Base-by-base conservation (phyloP, 2,329 filamentous ascomycete genomes). In the Ceratocystis huliohia region DNA sequence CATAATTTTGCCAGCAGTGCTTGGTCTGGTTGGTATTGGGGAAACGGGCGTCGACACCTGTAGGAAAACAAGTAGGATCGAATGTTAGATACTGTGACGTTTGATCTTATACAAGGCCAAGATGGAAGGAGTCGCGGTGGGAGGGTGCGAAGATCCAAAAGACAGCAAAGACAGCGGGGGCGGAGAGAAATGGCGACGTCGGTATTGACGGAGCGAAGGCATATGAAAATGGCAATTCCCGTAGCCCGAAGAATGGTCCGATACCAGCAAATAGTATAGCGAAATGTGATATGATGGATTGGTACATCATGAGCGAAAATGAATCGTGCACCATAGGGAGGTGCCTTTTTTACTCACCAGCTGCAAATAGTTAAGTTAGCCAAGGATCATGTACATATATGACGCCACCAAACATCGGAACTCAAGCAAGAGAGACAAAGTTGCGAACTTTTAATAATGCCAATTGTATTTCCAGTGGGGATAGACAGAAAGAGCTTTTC, bases 1-100 rank as follows among this genome's bases (percentile, higher is more conserved):
- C 94, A 81, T 99, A 99, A 86, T 99, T 99, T 80, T 99, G 95
- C 94, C 94, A 99, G 90, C 94, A 99, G 86, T 99, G 92, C 88
- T 96, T 96, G 81, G 92, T 88, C 82, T 94, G 90, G 83, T 99
- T 99, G 83, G 86, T 82, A 84, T 99, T 96, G 76, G 94, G 94
- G 83, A 97, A 99, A 78, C 94, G 93, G 79, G 94, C 94, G 78
- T 99, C 94, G 82, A 95, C 96, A 83, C 94, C 94, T 96, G 63
- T 62, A 61, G 13, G 22, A 33, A 41, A 22, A 46, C 44, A 45
- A 57, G 50, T 53, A 64, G 66, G 61, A 41, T 45, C 44, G 59
- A 44, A 63, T 63, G 37, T 65, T 65, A 65, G 64, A 61, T 65
- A 59, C 45, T 59, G 33, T 44, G 53, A 46, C 44, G 45, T 37